Evolutionary conservation across 2,329 filamentous ascomycete species (phyloP).

Genomic region (Fusarium multiceps): DNA sequence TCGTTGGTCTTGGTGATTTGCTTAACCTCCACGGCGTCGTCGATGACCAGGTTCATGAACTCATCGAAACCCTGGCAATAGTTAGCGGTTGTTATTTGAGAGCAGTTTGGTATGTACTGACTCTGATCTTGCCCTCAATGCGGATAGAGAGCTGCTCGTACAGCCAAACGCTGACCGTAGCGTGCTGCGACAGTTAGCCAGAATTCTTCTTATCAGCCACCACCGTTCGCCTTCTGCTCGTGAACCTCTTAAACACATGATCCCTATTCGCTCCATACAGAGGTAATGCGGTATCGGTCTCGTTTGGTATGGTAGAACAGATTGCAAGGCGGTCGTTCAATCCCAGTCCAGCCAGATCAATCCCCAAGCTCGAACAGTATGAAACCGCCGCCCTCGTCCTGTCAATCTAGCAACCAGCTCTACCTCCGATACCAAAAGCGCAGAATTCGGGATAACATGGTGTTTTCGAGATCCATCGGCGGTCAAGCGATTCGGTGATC

Average conservation of each 20-base stretch:
- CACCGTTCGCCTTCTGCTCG: neutral
- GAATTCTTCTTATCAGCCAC: neutral
- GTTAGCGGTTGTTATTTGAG: slow-evolving; percentile 1
- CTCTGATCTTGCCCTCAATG: slow-evolving; percentile 96
- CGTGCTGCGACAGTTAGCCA: slow-evolving; percentile 64
- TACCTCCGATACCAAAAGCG: neutral
- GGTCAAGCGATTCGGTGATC: slow-evolving; percentile 19
- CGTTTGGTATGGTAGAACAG: neutral
- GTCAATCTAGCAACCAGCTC: neutral
- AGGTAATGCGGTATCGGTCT: neutral
- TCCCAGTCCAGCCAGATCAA: neutral
- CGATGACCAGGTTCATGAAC: slow-evolving; percentile 98
- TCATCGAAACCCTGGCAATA: slow-evolving; percentile 89
- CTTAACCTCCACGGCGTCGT: slow-evolving; percentile 94
- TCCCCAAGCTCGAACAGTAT: neutral
- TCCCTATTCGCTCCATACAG: neutral
- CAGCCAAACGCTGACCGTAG: slow-evolving; percentile 92
- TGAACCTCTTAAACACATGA: slow-evolving; percentile 1
- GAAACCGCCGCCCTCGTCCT: neutral
- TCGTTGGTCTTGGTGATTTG: slow-evolving; percentile 81
- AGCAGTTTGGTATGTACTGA: slow-evolving; percentile 57
- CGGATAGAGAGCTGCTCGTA: slow-evolving; percentile 95
- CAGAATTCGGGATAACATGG: slow-evolving; percentile 3
- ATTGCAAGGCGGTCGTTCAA: neutral
- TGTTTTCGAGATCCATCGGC: slow-evolving; percentile 32